Evolutionary conservation across 1,284 basidiomycete genomes (phyloP).

Genomic region (Austropuccinia psidii): DNA sequence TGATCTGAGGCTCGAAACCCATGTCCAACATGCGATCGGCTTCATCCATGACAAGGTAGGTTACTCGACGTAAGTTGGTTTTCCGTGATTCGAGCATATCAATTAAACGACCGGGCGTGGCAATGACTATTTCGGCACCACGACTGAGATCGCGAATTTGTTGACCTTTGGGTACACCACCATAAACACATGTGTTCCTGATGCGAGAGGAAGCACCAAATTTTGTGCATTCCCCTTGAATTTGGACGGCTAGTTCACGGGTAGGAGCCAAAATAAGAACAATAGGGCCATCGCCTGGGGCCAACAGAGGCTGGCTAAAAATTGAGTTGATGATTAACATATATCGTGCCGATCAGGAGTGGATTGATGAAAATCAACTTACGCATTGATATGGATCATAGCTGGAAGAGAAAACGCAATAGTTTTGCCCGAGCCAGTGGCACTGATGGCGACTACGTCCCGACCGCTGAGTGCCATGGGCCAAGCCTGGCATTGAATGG

Average conservation of each 20-base stretch:
- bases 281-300: conserved; percentile 93
- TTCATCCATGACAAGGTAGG: conserved; percentile 98
- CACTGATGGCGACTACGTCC: conserved; percentile 92
- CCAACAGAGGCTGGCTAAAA: conserved; percentile 74
- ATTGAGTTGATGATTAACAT: conserved; percentile 20
- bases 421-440: conserved; percentile 94
- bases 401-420: conserved; percentile 96
- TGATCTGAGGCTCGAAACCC: conserved; percentile 98
- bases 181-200: conserved; percentile 96
- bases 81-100: conserved; percentile 94
- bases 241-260: conserved; percentile 96
- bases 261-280: conserved; percentile 94
- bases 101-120: conserved; percentile 80
- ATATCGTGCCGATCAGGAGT: background rate
- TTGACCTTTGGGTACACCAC: conserved; percentile 95
- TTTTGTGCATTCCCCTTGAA: conserved; percentile 96
- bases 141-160: conserved; percentile 96
- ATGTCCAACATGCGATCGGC: conserved; percentile 57
- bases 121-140: conserved; percentile 92
- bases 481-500: conserved; percentile 98
- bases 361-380: conserved; percentile 45
- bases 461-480: conserved; percentile 91
- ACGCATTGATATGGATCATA: conserved; percentile 99
- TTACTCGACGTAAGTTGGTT: conserved; percentile 89
- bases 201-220: conserved; percentile 96